These are phyloP conservation scores for Sphaerulina musiva DNA, from an alignment of 2,329 filamentous ascomycete genomes.

Conservation along the genomic window DNA sequence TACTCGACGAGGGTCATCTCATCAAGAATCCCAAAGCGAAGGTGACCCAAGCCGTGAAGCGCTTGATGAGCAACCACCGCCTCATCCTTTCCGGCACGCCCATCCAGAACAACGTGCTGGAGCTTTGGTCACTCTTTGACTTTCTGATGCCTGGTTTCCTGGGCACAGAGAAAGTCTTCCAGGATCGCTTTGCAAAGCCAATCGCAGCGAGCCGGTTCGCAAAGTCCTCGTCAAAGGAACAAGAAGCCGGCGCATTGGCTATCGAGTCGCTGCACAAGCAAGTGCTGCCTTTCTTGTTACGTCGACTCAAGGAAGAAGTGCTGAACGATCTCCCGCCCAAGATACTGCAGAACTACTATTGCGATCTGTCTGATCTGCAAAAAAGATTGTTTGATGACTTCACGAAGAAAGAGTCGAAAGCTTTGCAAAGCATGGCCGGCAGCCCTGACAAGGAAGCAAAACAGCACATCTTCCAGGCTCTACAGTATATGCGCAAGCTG, in stretches of 20 bases:
- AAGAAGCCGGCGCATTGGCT: slow-evolving; percentile 89
- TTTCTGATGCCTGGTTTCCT: slow-evolving; percentile 99
- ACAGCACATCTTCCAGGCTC: slow-evolving; percentile 96
- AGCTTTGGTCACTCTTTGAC: slow-evolving; percentile 96
- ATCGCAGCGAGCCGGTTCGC: slow-evolving; percentile 91
- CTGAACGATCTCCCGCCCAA: slow-evolving; percentile 93
- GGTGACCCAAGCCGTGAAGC: slow-evolving; percentile 87
- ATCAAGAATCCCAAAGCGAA: slow-evolving; percentile 99
- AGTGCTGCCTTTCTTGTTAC: slow-evolving; percentile 89
- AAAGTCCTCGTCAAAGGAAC: slow-evolving; percentile 96
- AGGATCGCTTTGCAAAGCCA: slow-evolving; percentile 89
- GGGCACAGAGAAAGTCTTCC: slow-evolving; percentile 91
- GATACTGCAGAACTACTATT: slow-evolving; percentile 99
- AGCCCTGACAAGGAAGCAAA: slow-evolving; percentile 87
- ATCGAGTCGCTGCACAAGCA: slow-evolving; percentile 99
- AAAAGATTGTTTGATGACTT: slow-evolving; percentile 96
- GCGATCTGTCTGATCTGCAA: slow-evolving; percentile 90
- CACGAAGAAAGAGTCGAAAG: slow-evolving; percentile 84
- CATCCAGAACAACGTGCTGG: slow-evolving; percentile 95
- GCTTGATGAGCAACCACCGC: slow-evolving; percentile 81
- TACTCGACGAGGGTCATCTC: slow-evolving; percentile 92
- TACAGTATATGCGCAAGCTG: slow-evolving; percentile 99
- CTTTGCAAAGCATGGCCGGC: slow-evolving; percentile 74
- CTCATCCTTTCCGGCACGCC: slow-evolving; percentile 94
- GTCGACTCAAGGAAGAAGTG: slow-evolving; percentile 95